These are phyloP conservation scores for Kodamaea ohmeri DNA, from an alignment of 1,139 yeast species.

Conservation along the genomic window DNA sequence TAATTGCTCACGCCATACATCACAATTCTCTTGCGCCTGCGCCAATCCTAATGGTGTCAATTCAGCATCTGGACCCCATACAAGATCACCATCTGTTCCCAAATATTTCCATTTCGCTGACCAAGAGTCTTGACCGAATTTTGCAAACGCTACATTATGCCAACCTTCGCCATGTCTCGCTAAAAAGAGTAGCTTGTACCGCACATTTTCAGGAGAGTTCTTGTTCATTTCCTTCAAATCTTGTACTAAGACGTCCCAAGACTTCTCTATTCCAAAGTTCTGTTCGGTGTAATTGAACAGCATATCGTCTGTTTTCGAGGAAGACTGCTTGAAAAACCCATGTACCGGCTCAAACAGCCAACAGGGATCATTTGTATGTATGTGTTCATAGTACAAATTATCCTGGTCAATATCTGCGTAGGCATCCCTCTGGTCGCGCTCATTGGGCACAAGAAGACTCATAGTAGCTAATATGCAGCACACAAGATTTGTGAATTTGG, in stretches of 20 bases:
- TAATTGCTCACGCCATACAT: slow-evolving; percentile 45
- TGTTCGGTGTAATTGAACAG: slow-evolving; percentile 44
- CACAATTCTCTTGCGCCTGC: slow-evolving; percentile 44
- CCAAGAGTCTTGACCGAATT: slow-evolving; percentile 61
- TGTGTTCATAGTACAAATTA: slow-evolving; percentile 19
- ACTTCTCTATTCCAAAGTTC: slow-evolving; percentile 46
- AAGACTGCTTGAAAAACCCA: slow-evolving; percentile 56
- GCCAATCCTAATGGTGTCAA: slow-evolving; percentile 55
- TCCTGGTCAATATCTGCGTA: slow-evolving; percentile 37
- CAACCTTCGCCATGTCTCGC: slow-evolving; percentile 82
- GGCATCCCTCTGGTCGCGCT: slow-evolving; percentile 35
- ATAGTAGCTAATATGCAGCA: slow-evolving; percentile 11
- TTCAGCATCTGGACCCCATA: slow-evolving; percentile 69
- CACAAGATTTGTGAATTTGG: neutral
- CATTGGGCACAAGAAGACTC: slow-evolving; percentile 33
- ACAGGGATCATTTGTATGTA: slow-evolving; percentile 15
- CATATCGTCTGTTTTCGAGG: slow-evolving; percentile 43
- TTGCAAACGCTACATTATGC: slow-evolving; percentile 61
- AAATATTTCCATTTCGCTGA: slow-evolving; percentile 54
- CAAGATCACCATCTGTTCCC: slow-evolving; percentile 53
- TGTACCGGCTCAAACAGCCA: slow-evolving; percentile 46
- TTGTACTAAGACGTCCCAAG: slow-evolving; percentile 45
- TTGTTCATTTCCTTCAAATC: slow-evolving; percentile 38
- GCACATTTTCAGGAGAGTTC: slow-evolving; percentile 29
- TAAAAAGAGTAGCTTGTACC: slow-evolving; percentile 55